Conservation (phyloP, 2,329 filamentous ascomycete species). For the Talaromyces sp. region DNA sequence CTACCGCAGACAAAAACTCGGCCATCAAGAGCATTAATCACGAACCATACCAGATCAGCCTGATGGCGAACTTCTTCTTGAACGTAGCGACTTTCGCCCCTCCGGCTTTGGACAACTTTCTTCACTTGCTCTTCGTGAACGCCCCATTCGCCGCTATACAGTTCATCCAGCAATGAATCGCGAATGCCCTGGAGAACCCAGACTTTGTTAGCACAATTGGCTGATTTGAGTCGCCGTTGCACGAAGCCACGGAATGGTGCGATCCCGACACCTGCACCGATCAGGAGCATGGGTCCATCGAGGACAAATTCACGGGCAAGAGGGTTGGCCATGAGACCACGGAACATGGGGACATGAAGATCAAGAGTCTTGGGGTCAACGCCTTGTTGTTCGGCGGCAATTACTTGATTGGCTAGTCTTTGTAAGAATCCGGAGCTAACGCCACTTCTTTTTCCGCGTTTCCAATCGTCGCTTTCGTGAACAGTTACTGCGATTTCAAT, state of each 20-base stretch:
- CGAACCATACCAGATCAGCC: conserved; percentile 96
- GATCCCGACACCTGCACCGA: conserved; percentile 93
- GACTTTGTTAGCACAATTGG: conserved; percentile 95
- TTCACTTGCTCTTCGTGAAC: conserved; percentile 85
- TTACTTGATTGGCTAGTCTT: conserved; percentile 67
- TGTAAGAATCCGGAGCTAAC: conserved; percentile 93
- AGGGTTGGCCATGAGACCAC: conserved; percentile 95
- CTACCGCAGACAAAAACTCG: conserved; percentile 95
- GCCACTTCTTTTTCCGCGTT: conserved; percentile 65
- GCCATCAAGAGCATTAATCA: conserved; percentile 93
- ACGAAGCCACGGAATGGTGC: conserved; percentile 98
- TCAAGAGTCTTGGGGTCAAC: conserved; percentile 49
- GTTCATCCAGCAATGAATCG: conserved; percentile 90
- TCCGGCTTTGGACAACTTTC: conserved; percentile 70
- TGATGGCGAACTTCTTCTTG: conserved; percentile 91
- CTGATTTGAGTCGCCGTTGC: conserved; percentile 84
- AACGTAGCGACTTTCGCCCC: conserved; percentile 80
- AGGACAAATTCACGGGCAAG: conserved; percentile 85
- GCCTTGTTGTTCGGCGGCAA: conserved; percentile 61
- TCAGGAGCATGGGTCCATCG: conserved; percentile 95
- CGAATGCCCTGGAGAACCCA: conserved; percentile 93
- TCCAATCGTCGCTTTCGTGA: conserved; percentile 80
- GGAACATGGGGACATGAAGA: conserved; percentile 90
- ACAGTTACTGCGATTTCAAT: conserved; percentile 97
- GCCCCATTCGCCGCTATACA: conserved; percentile 95